A percentile compares a stretch with the other conserved stretches of the same genome.
phyloP scores from a whole-genome alignment of 2,329 filamentous ascomycete species.

The Furcasterigmium sp. region DNA sequence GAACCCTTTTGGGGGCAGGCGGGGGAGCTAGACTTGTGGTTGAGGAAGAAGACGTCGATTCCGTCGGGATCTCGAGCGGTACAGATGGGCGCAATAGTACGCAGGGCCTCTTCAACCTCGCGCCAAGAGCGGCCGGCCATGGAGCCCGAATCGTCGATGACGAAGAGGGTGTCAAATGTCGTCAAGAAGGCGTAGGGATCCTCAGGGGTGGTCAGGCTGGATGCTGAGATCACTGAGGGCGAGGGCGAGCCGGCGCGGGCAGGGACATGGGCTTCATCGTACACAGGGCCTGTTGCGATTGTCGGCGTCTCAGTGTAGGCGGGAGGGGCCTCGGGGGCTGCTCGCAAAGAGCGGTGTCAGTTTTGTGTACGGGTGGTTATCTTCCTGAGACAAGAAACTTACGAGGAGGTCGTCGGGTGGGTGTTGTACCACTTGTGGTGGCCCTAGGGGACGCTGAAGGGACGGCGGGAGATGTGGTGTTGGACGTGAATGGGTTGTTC shows the following conservation, averaged over 20 bases:
- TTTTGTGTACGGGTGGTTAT: no score
- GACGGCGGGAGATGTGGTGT: slow-evolving; percentile 10
- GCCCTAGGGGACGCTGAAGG: slow-evolving; percentile 11
- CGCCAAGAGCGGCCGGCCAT: slow-evolving; percentile 77
- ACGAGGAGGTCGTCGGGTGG: slow-evolving; percentile 13
- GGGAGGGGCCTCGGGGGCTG: slow-evolving; percentile 26
- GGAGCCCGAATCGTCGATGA: slow-evolving; percentile 88
- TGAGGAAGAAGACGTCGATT: slow-evolving; percentile 88
- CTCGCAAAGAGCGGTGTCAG: no score
- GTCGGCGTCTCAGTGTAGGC: slow-evolving; percentile 20
- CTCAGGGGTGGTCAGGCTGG: slow-evolving; percentile 40
- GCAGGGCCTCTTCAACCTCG: slow-evolving; percentile 66
- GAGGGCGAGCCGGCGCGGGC: slow-evolving; percentile 10
- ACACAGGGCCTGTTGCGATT: slow-evolving; percentile 3
- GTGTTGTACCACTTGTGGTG: neutral
- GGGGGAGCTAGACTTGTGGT: slow-evolving; percentile 45
- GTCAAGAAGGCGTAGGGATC: slow-evolving; percentile 72
- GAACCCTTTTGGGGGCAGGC: slow-evolving; percentile 23
- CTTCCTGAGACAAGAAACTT: no score
- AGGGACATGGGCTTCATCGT: slow-evolving; percentile 3
- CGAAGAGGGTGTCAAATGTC: slow-evolving; percentile 80
- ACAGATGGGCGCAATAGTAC: slow-evolving; percentile 75
- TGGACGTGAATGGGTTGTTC: slow-evolving; percentile 9
- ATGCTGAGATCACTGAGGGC: slow-evolving; percentile 15
- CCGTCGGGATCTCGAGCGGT: slow-evolving; percentile 75